Evolutionary conservation across 352 stramenopile genomes (phyloP), one percentile per base, ranked within the genome.

Genomic region (Pythium monospermum): DNA sequence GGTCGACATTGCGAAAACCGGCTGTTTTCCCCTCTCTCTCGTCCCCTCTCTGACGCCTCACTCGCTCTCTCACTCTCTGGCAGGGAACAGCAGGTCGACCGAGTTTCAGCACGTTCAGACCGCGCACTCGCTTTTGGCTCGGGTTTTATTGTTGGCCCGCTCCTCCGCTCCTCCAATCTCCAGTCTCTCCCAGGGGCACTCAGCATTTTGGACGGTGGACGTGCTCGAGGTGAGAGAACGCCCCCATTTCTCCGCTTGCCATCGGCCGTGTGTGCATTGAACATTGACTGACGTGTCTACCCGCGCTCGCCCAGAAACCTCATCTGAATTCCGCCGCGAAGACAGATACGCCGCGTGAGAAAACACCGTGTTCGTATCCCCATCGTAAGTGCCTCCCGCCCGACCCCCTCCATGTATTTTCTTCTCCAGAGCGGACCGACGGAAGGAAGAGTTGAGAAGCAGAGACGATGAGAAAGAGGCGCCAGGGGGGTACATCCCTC

Each of bases 101-200:
- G 57, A 59, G 57, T 65, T 66, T 66, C 58, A 65, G 57, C 57
- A 55, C 57, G 39, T 18, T 54, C 53, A 37, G 53, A 32, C n/a
- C 8, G 31, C 41, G 57, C 56, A 49, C 49, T 56, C 57, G 3
- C 40, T 47, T 22, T n/a, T n/a, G 19, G 7, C 13, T 35, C 30
- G 30, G 7, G 30, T n/a, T n/a, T 49, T 31, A 41, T 63, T 42
- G 55, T 63, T 16, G 43, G 36, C 10, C n/a, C 45, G 35, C 48
- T 49, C 49, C 49, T 50, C 26, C 56, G 22, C 48, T 56, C 33
- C 39, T n/a, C 31, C 43, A 21, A 22, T 23, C 36, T 15, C 50
- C 57, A 57, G 38, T 49, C 42, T 60, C 53, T 66, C 48, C 21
- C 33, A 21, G 25, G 47, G 30, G 50, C 53, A 55, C 53, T 57